These are phyloP conservation scores for Diaporthe batatas DNA, from an alignment of 2,329 filamentous ascomycete species.

Conservation along the genomic window DNA sequence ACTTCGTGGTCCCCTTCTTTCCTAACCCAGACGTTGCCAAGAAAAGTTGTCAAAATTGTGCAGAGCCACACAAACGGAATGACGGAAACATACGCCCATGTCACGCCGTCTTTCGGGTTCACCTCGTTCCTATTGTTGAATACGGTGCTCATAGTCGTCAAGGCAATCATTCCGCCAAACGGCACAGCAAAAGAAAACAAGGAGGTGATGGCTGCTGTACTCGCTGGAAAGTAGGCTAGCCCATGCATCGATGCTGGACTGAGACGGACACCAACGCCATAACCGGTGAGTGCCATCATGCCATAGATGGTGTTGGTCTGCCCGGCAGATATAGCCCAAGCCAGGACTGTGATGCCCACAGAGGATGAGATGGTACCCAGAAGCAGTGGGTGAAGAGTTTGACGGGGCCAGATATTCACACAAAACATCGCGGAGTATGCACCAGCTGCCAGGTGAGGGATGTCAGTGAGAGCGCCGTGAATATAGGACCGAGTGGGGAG, in stretches of 20 bases:
- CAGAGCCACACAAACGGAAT: constrained; percentile 67
- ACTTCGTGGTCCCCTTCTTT: constrained; percentile 47
- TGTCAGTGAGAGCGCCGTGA: neutral
- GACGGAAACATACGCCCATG: constrained; percentile 74
- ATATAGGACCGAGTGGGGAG: neutral
- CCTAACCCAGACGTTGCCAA: constrained; percentile 53
- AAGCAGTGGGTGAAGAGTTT: constrained; percentile 72
- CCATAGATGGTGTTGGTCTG: constrained; percentile 68
- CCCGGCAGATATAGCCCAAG: constrained; percentile 66
- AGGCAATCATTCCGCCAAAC: constrained; percentile 73
- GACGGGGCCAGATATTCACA: constrained; percentile 71
- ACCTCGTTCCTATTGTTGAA: constrained; percentile 70
- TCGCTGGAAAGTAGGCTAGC: constrained; percentile 70
- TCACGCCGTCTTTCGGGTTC: constrained; percentile 64
- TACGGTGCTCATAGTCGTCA: constrained; percentile 77
- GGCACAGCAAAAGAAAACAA: constrained; percentile 71
- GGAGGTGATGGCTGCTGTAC: constrained; percentile 70
- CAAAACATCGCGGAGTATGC: constrained; percentile 69
- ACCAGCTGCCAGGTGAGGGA: constrained; percentile 55
- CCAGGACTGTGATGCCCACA: constrained; percentile 69
- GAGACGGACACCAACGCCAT: constrained; percentile 73
- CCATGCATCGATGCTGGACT: constrained; percentile 74
- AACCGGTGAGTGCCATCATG: constrained; percentile 75
- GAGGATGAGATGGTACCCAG: constrained; percentile 69
- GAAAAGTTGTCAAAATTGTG: constrained; percentile 47